phyloP scores from a whole-genome alignment of 192 early-diverging fungal species.

The Umbelopsis sp. region DNA sequence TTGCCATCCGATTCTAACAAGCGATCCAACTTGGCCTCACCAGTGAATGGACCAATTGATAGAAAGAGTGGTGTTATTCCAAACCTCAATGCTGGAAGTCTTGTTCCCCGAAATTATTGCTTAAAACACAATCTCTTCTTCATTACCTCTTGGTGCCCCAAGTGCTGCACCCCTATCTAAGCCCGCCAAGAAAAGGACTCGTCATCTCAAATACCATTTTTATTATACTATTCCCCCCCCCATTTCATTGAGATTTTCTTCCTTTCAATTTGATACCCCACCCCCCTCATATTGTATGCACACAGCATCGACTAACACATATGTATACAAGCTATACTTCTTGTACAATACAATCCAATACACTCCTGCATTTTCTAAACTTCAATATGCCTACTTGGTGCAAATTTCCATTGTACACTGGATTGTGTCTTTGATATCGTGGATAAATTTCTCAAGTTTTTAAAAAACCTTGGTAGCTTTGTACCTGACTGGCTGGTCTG shows the following conservation, averaged over 20 bases:
- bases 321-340: neutral
- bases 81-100: neutral
- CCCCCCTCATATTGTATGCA: neutral
- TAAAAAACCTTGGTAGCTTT: neutral
- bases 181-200: no score
- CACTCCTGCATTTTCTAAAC: neutral
- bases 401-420: neutral
- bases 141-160: conserved; percentile 8
- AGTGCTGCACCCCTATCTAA: conserved; percentile 3
- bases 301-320: neutral
- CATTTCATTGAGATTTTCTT: neutral
- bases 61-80: neutral
- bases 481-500: neutral
- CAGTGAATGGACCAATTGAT: conserved; percentile 14
- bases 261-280: neutral
- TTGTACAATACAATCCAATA: neutral
- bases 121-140: conserved; percentile 7
- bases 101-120: conserved; percentile 13
- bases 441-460: no score
- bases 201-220: neutral
- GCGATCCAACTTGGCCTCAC: neutral
- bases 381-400: neutral
- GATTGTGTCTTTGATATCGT: neutral
- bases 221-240: neutral
- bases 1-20: neutral